Base-by-base conservation (phyloP, 148 eudicot species). In the Mesembryanthemum crystallinum region DNA sequence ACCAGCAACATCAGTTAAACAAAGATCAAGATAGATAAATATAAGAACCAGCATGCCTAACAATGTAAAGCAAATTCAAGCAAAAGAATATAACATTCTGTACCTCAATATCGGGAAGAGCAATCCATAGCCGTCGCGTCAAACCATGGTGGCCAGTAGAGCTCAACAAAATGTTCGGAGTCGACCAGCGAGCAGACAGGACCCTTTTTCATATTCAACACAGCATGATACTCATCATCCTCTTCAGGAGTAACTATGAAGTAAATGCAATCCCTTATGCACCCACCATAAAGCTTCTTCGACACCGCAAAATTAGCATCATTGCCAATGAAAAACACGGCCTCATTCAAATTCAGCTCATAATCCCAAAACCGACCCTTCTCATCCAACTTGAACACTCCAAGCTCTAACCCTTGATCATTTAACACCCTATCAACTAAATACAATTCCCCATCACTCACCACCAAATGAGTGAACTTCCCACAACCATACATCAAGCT, bases 311-410 rank as follows among this genome's bases (percentile, higher is more conserved):
- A 65, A 14, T 54, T 75, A 0, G 49, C 64, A 65, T 61, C 51
- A 75, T 52, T 33, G 7, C 72, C 72, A 25, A 66, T 21, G 29
- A 75, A 75, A 9, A 64, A 65, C 25, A 66, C 51, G 24, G 23
- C 3, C 33, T 25, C 71, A 60, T 68, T 73, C 82, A 79, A 59
- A 9, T 51, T 29, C 27, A 12, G 24, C 67, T 79, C 82, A 18
- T 60, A 73, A 68, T 79, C 82, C 82, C 82, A 79, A 68, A 79
- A 79, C 54, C 74, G n/a, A 3, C 77, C 47, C 61, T 79, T 79
- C 3, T 73, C 82, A 68, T 79, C 82, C 63, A 79, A 62, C 74
- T 79, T 79, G 25, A 58, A 79, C 51, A 79, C 82, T 27, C 20
- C 43, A 1, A 79, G 13, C 35, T 7, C n/a, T 4, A 28, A 23